Conservation (phyloP, 176 grass and related monocot genomes). For the Stipa capillata region DNA sequence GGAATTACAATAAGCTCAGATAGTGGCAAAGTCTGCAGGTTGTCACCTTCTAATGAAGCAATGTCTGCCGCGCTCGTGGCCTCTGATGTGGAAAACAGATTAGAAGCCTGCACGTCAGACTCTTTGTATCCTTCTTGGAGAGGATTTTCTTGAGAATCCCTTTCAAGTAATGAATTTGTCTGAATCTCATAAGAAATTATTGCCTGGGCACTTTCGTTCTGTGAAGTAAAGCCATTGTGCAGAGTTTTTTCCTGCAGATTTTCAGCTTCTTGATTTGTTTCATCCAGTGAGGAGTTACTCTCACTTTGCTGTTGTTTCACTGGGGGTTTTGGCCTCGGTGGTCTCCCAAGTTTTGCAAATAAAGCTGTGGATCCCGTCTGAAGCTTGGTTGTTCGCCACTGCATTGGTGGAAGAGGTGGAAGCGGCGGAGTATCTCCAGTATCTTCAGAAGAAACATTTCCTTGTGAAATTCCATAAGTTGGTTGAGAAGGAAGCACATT, state of each 20-base stretch:
- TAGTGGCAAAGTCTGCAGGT: not conserved
- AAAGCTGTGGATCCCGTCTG: constrained; percentile 20
- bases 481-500: constrained; percentile 22
- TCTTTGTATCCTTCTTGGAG: constrained; percentile 7
- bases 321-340: constrained; percentile 49
- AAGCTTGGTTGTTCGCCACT: constrained; percentile 57
- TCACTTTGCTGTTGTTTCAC: constrained; percentile 4
- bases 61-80: not conserved
- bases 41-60: constrained; percentile 23
- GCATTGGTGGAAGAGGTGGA: constrained; percentile 60
- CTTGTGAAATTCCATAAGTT: constrained; percentile 9
- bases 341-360: constrained; percentile 41
- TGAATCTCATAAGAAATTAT: not conserved
- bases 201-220: constrained; percentile 30
- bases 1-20: constrained; percentile 37
- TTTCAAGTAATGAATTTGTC: not conserved
- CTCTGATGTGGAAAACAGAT: constrained; percentile 19
- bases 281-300: not conserved
- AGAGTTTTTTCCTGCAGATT: constrained; percentile 1
- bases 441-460: constrained; percentile 27
- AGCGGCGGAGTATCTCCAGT: constrained; percentile 31
- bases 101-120: constrained; percentile 3
- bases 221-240: constrained; percentile 6
- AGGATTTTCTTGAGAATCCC: constrained; percentile 4
- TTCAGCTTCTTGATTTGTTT: constrained; percentile 11